Base-by-base conservation (phyloP, 768 basidiomycete species). In the Trametes gibbosa region DNA sequence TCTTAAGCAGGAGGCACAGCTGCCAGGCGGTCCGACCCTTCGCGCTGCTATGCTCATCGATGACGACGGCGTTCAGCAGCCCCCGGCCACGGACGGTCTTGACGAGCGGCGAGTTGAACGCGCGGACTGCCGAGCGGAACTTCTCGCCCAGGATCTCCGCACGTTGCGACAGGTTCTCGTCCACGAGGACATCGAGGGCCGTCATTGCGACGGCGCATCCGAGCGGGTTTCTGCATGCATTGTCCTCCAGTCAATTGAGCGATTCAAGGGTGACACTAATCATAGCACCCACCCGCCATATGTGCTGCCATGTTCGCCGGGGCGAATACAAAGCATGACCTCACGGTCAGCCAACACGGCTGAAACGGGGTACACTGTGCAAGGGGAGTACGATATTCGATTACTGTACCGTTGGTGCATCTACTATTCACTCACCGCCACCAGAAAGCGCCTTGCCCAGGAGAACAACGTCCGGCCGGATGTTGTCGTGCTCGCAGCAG, bases 401-500 rank as follows among this genome's bases (percentile, higher is more conserved):
- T 27, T 40, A 48, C 39, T 3, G 16, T 9, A 34, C 13, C 17
- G 37, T 17, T 17, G 52, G 27, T 6, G 29, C 27, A 19, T 19
- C 29, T 5, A 13, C 13, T 24, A 43, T 25, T 12, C 12, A 57
- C 86, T 65, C 51, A 93, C 92, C 81, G 72, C 97, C 97, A 25
- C 97, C 96, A 3, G 95, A 96, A 7, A 99, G 83, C 0, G 97
- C 97, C 75, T 99, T 99, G 46, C 97, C 97, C 52, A 99, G 84
- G 14, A 96, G 82, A 27, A 98, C 79, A 52, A 99, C 82, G 69
- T 99, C 97, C 25, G 97, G 95, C 64, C 90, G 84, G 68, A 97
- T 82, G 55, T 81, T 78, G 63, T 96, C 95, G 68, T 94, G 89
- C 67, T 98, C 88, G 67, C 81, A 90, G 58, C 89, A 91, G 47